phyloP scores from a whole-genome alignment of 768 basidiomycete species.

The Tulasnella sp. region DNA sequence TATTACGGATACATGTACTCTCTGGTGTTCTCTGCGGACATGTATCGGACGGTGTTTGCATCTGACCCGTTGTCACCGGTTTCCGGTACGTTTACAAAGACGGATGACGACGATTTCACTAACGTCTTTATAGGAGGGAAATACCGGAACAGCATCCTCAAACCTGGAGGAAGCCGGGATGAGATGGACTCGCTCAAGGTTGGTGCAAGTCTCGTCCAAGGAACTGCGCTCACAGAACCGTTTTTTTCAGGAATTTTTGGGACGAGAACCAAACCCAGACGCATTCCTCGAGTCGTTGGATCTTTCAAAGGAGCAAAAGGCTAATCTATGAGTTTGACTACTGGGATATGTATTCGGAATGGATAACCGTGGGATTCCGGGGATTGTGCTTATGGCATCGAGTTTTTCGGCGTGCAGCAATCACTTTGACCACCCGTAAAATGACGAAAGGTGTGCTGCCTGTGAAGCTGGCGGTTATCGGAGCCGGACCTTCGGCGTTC shows the following conservation, averaged over 20 bases:
- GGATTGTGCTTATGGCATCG: too few species aligned
- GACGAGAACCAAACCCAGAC: constrained; percentile 57
- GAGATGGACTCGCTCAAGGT: constrained; percentile 71
- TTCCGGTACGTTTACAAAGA: constrained; percentile 36
- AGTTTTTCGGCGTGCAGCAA: too few species aligned
- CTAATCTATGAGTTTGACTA: too few species aligned
- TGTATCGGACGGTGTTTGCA: constrained; percentile 68
- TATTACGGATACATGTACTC: constrained; percentile 49
- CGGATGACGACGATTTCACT: too few species aligned
- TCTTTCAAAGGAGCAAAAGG: too few species aligned
- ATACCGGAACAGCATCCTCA: constrained; percentile 67
- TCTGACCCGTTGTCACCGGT: constrained; percentile 57
- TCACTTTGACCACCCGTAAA: too few species aligned
- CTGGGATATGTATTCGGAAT: too few species aligned
- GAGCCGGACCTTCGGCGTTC: constrained; percentile 94
- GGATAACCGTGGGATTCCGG: too few species aligned
- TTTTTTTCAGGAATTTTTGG: constrained; percentile 55
- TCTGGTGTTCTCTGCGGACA: constrained; percentile 47
- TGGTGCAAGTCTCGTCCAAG: neutral
- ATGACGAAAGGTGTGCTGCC: too few species aligned
- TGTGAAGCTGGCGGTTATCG: constrained; percentile 61
- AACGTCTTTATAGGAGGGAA: constrained; percentile 27
- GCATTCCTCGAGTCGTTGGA: constrained; percentile 55
- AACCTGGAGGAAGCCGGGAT: constrained; percentile 63
- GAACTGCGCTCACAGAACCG: neutral